A percentile compares a stretch with the other conserved stretches of the same genome.
phyloP scores from a whole-genome alignment of 805 yeast genomes.

The Metschnikowia cubensis region DNA sequence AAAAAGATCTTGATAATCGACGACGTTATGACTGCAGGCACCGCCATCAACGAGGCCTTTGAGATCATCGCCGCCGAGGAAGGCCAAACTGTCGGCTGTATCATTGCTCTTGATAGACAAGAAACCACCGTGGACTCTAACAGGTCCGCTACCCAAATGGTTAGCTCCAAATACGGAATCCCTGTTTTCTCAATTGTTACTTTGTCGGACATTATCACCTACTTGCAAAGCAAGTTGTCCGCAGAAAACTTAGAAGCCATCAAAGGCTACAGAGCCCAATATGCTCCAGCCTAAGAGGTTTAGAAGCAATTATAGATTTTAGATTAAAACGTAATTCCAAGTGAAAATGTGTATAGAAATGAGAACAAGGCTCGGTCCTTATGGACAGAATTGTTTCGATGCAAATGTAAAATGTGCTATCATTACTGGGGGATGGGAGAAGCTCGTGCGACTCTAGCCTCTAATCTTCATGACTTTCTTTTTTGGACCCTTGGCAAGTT shows the following conservation, averaged over 20 bases:
- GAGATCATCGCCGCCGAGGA: constrained; percentile 64
- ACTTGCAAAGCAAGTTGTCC: constrained; percentile 53
- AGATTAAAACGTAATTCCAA: not conserved
- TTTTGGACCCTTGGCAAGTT: constrained; percentile 44
- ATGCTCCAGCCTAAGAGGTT: constrained; percentile 34
- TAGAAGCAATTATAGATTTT: not conserved
- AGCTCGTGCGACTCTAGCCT: constrained; percentile 27
- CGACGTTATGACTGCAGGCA: constrained; percentile 98
- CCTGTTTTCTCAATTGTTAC: constrained; percentile 83
- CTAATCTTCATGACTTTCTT: constrained; percentile 62
- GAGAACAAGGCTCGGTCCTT: not conserved
- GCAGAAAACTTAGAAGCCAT: constrained; percentile 55
- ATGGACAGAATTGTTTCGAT: not conserved
- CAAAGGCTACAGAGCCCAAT: constrained; percentile 52
- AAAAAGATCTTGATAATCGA: constrained; percentile 83
- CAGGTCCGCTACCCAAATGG: constrained; percentile 77
- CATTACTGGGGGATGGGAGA: not conserved
- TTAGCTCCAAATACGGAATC: constrained; percentile 64
- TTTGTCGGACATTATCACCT: constrained; percentile 67
- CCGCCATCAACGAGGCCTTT: constrained; percentile 94
- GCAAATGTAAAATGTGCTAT: not conserved
- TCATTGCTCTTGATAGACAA: constrained; percentile 93
- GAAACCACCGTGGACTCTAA: constrained; percentile 72
- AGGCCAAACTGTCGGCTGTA: constrained; percentile 77
- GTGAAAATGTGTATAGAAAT: not conserved